Conservation (phyloP, 2,329 filamentous ascomycete genomes). For the Pseudopyricularia cyperi region DNA sequence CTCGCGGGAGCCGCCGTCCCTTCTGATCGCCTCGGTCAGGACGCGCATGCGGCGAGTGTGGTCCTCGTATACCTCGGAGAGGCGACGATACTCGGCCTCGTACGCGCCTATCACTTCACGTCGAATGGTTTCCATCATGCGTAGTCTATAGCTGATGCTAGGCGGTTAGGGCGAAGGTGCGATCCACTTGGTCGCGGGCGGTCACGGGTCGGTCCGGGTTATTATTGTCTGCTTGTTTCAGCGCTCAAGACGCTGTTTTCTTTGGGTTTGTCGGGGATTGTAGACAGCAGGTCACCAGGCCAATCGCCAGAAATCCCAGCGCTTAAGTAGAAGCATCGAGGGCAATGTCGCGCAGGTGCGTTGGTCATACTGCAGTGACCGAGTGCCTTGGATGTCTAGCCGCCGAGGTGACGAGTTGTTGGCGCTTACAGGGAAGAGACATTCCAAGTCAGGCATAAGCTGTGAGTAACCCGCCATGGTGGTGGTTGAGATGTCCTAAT, state of each 20-base stretch:
- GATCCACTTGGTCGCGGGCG: neutral
- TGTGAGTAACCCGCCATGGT: neutral
- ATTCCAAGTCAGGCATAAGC: no score
- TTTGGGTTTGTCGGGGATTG: no score
- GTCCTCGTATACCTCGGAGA: neutral
- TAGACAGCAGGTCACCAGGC: neutral
- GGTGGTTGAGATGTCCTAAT: neutral
- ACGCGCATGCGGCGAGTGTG: neutral
- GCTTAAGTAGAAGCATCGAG: neutral
- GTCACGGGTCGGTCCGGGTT: neutral
- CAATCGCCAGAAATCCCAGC: neutral
- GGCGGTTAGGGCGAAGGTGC: neutral
- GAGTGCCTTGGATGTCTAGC: neutral
- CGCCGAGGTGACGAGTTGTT: neutral
- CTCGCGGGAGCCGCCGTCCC: neutral
- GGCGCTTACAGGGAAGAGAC: neutral
- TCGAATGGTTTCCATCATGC: neutral
- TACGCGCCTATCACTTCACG: neutral
- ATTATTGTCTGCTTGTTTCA: neutral
- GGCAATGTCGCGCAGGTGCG: neutral
- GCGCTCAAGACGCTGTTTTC: no score
- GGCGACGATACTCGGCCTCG: neutral
- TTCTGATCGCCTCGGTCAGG: neutral
- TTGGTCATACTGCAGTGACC: neutral
- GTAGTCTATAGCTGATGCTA: no score